These are phyloP conservation scores for Ajuga chamaepitys DNA, from an alignment of 257 asterid genomes.

Conservation along the genomic window DNA sequence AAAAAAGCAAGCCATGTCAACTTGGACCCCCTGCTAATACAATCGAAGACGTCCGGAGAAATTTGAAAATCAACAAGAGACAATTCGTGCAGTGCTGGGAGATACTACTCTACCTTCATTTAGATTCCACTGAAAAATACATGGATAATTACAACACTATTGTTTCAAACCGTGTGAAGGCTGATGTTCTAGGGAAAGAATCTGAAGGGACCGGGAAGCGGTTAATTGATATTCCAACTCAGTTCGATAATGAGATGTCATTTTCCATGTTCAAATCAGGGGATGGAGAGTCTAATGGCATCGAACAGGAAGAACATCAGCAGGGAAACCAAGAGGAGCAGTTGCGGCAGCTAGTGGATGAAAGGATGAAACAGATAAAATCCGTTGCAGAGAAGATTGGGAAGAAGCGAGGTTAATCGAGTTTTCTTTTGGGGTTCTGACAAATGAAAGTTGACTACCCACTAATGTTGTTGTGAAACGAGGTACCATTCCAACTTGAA, in stretches of 20 bases:
- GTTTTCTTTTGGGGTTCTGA: neutral
- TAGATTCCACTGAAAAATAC: conserved; percentile 43
- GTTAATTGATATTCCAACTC: conserved; percentile 62
- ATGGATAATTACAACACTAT: conserved; percentile 48
- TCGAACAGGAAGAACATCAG: conserved; percentile 38
- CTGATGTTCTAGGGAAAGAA: conserved; percentile 73
- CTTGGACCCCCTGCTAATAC: conserved; percentile 42
- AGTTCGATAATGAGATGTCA: conserved; percentile 59
- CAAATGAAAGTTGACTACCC: neutral
- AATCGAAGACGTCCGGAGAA: conserved; percentile 57
- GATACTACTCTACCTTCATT: conserved; percentile 63
- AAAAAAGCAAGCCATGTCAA: conserved; percentile 37
- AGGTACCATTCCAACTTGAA: too few relatives aligned
- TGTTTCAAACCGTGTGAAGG: conserved; percentile 50
- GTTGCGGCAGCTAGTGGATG: conserved; percentile 59
- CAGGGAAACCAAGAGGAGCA: conserved; percentile 52
- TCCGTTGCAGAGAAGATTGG: conserved; percentile 52
- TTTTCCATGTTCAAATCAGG: conserved; percentile 71
- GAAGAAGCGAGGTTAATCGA: conserved; percentile 7
- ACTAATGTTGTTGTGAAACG: neutral
- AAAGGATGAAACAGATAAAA: conserved; percentile 64
- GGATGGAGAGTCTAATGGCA: conserved; percentile 28
- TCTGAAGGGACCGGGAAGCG: conserved; percentile 58
- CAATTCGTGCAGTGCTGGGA: conserved; percentile 96
- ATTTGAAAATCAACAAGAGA: conserved; percentile 70